Base-by-base conservation (phyloP, 345 rosid genomes). In the Corymbia maculata region DNA sequence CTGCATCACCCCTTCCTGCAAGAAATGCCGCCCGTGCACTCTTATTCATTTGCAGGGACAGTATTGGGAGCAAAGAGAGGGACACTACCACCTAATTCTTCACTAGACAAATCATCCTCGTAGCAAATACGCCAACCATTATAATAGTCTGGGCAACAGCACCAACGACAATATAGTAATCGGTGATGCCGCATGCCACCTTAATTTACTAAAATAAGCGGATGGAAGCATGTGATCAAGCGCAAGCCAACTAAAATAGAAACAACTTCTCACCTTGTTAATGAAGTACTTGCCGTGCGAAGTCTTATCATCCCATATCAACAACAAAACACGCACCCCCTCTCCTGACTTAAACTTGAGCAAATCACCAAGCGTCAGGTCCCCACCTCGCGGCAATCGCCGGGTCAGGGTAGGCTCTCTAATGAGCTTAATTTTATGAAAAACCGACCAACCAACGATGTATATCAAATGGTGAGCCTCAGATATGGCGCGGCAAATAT, bases 401-500 rank as follows among this genome's bases (percentile, higher is more conserved):
- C 93, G 91, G 3, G 97, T 94, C 90, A 93, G 92, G 3, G 96
- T 94, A 24, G 93, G 94, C 92, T 98, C 99, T 85, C 99, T 95
- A 80, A 96, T 89, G 15, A 98, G 92, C 93, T 93, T 97, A 85
- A 98, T 89, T 94, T 97, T 98, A 36, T 95, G 88, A 55, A 94
- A 97, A 51, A 98, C 94, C n/a, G 99, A 98, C 99, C 99, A 98
- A 4, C 99, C 99, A 57, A 90, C 96, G 13, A 98, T 89, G 90
- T 98, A 98, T 68, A 98, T 89, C 95, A 98, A n/a, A 89, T 98
- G 98, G 85, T 98, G 99, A 90, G 99, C 99, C 88, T 97, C 99
- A 2, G 94, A 94, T 15, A 98, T 92, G 1, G 99, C 99, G 88
- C 92, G 86, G 75, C 99, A 94, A 50, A 98, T 95, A 89, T 98